Evolutionary conservation across 2,329 filamentous ascomycete genomes (phyloP), one percentile per base, ranked within the genome.

Genomic region (Xylariomycetidae sp.): DNA sequence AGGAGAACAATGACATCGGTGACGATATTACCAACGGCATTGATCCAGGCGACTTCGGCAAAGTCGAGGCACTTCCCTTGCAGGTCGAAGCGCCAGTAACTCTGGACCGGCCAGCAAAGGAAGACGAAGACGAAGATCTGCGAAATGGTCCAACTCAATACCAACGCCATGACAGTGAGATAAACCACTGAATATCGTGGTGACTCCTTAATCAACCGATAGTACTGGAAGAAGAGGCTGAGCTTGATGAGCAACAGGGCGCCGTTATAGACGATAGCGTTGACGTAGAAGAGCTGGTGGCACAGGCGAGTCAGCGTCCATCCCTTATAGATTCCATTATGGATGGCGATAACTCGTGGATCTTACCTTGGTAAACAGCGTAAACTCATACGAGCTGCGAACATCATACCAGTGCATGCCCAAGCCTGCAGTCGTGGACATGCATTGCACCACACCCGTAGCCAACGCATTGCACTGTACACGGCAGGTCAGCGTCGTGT

Each of bases 151-250:
- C 47, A 49, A 23, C 35, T 34, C 9, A 36, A 33, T 19, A 49
- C 42, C 1, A 45, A 3, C 10, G 27, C 31, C 38, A 46, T 46
- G 6, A 39, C 31, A 4, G 9, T 10, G 18, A 48, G 28, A 25
- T 44, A 49, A 10, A 41, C 35, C 14, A 35, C 6, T 15, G 39
- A 34, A 18, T 48, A 49, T 10, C 34, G 35, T 2, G 42, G 38
- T 7, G 47, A 33, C 25, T 48, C 38, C 28, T 44, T 39, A 12
- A 49, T 40, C 26, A 49, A 26, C 19, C 43, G 40, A 30, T 47
- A 49, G 20, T 49, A 49, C 29, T 48, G 45, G 38, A 48, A 42
- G 38, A 49, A 48, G 16, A 49, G 30, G 29, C 39, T 45, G 32
- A 47, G 39, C 34, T 49, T 49, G 15, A 48, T 37, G 6, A 43